phyloP scores from a whole-genome alignment of 2,329 filamentous ascomycete species.

The Sclerotinia nivalis region DNA sequence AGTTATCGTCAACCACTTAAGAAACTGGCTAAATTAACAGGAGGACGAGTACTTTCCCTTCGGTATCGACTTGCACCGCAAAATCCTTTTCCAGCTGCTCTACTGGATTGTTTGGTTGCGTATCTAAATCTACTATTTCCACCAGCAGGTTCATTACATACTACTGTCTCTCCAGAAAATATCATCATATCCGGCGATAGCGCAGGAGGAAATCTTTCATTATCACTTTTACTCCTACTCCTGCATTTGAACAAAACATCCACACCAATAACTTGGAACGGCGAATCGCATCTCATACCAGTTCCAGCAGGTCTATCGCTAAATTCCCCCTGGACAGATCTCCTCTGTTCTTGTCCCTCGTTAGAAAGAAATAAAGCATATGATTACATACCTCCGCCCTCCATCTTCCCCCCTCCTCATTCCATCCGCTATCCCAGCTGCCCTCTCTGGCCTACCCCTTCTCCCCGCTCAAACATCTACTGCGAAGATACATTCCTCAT shows the following conservation, averaged over 20 bases:
- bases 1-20: slow-evolving; percentile 61
- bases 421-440: slow-evolving; percentile 48
- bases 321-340: slow-evolving; percentile 71
- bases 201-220: slow-evolving; percentile 70
- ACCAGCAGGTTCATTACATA: slow-evolving; percentile 49
- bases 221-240: slow-evolving; percentile 67
- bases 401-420: slow-evolving; percentile 43
- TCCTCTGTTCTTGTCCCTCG: slow-evolving; percentile 62
- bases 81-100: slow-evolving; percentile 69
- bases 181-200: slow-evolving; percentile 73
- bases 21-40: slow-evolving; percentile 65
- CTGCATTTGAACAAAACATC: slow-evolving; percentile 57
- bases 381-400: slow-evolving; percentile 64
- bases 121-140: slow-evolving; percentile 64
- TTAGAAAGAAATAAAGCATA: slow-evolving; percentile 53
- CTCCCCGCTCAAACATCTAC: slow-evolving; percentile 57
- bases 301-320: slow-evolving; percentile 66
- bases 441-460: slow-evolving; percentile 56
- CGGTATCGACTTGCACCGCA: slow-evolving; percentile 76
- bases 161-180: slow-evolving; percentile 61
- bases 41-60: slow-evolving; percentile 64
- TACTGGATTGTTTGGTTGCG: slow-evolving; percentile 70
- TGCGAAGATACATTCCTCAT: slow-evolving; percentile 53
- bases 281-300: slow-evolving; percentile 51
- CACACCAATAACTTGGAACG: slow-evolving; percentile 67